A percentile compares a stretch with the other conserved stretches of the same genome.
Conservation (phyloP, 2,329 filamentous ascomycete species). For the Alternaria sp. region DNA sequence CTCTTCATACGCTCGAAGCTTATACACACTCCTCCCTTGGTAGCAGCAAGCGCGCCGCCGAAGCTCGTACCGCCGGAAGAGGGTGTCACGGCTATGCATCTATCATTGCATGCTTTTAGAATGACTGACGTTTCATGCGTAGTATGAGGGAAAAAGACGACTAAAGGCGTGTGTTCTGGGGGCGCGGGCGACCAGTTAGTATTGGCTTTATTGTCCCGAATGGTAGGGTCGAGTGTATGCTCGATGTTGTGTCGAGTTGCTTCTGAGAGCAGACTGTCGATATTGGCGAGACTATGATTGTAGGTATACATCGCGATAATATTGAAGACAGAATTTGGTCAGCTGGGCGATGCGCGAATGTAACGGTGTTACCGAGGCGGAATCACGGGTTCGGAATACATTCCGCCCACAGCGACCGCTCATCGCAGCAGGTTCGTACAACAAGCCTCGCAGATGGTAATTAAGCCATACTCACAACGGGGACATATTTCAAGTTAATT, state of each 20-base stretch:
- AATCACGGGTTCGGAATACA: background rate
- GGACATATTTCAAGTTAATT: background rate
- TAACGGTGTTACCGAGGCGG: background rate
- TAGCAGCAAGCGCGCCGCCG: slow-evolving; percentile 85
- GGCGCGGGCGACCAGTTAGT: slow-evolving; percentile 35
- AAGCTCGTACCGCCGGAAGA: slow-evolving; percentile 88
- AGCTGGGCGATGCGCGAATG: no score
- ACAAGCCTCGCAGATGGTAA: background rate
- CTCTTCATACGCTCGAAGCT: slow-evolving; percentile 85
- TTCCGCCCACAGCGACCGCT: background rate
- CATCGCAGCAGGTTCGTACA: background rate
- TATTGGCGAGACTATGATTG: slow-evolving; percentile 23
- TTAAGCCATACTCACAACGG: background rate
- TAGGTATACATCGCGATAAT: slow-evolving; percentile 12
- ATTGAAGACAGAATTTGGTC: no score
- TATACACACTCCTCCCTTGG: slow-evolving; percentile 80
- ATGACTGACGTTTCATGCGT: slow-evolving; percentile 83
- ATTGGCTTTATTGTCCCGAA: slow-evolving; percentile 28
- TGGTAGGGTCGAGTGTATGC: slow-evolving; percentile 18
- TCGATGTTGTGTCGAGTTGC: slow-evolving; percentile 9
- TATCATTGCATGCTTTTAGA: slow-evolving; percentile 82
- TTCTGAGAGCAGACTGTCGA: slow-evolving; percentile 12
- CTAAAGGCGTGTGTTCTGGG: slow-evolving; percentile 50
- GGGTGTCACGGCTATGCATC: slow-evolving; percentile 83
- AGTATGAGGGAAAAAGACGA: slow-evolving; percentile 76